These are phyloP conservation scores for Botrytis elliptica DNA, from an alignment of 2,329 filamentous ascomycete genomes.

Conservation along the genomic window DNA sequence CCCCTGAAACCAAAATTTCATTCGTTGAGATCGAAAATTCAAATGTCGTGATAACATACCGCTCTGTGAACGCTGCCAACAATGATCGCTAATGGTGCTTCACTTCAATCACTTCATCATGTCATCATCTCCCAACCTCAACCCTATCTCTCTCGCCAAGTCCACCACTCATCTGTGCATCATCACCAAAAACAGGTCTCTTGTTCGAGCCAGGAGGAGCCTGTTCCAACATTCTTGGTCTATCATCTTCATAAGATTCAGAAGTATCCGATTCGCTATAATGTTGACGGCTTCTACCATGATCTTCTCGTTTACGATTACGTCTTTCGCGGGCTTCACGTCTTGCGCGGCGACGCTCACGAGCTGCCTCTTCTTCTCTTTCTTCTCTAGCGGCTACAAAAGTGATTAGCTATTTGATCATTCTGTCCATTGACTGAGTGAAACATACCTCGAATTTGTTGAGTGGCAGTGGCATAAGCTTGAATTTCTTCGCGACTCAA, in stretches of 20 bases:
- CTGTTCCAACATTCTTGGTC: conserved; percentile 34
- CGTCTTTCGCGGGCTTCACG: conserved; percentile 38
- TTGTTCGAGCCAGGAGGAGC: conserved; percentile 31
- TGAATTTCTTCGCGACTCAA: conserved; percentile 88
- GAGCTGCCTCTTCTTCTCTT: conserved; percentile 37
- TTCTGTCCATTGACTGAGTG: too few relatives aligned
- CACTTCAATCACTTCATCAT: background rate
- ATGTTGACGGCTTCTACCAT: conserved; percentile 25
- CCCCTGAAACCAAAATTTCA: background rate
- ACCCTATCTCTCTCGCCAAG: conserved; percentile 19
- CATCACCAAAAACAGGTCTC: conserved; percentile 28
- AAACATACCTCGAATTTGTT: conserved; percentile 71
- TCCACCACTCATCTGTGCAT: conserved; percentile 37
- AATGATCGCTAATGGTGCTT: background rate
- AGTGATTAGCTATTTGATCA: background rate
- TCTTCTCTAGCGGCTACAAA: conserved; percentile 37
- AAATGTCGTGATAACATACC: background rate
- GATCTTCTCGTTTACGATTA: conserved; percentile 31
- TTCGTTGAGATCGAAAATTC: background rate
- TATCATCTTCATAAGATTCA: conserved; percentile 26
- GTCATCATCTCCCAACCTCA: conserved; percentile 2
- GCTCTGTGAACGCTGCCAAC: background rate
- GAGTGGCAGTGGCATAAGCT: conserved; percentile 77
- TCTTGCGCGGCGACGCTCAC: conserved; percentile 35
- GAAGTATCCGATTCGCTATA: conserved; percentile 30